Conservation (phyloP, 2,329 filamentous ascomycete genomes). For the Arthroderma sp. region DNA sequence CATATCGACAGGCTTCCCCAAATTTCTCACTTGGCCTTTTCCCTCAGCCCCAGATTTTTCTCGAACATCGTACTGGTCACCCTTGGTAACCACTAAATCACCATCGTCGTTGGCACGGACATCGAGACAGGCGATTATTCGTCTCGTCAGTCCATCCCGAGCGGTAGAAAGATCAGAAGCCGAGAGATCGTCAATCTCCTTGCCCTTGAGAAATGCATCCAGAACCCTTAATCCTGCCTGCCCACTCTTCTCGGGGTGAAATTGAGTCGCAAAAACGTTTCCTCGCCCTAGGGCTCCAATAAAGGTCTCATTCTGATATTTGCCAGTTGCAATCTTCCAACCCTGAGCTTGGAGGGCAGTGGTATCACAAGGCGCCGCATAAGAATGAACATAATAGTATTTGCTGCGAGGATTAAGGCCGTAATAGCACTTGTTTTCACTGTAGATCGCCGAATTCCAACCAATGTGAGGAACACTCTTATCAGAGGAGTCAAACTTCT, state of each 20-base stretch:
- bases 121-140: constrained; percentile 91
- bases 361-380: constrained; percentile 63
- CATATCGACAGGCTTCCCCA: constrained; percentile 94
- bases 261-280: constrained; percentile 85
- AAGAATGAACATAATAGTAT: constrained; percentile 98
- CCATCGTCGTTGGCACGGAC: constrained; percentile 89
- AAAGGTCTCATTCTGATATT: constrained; percentile 80
- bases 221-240: constrained; percentile 74
- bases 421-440: constrained; percentile 50
- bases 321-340: constrained; percentile 84
- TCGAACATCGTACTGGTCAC: constrained; percentile 95
- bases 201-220: constrained; percentile 72
- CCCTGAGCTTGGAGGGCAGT: constrained; percentile 67
- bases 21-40: constrained; percentile 62
- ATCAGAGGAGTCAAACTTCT: constrained; percentile 60
- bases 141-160: constrained; percentile 66
- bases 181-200: constrained; percentile 45
- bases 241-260: constrained; percentile 96
- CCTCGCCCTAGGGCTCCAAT: constrained; percentile 77
- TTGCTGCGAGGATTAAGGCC: constrained; percentile 71
- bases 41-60: constrained; percentile 58
- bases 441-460: constrained; percentile 67
- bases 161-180: constrained; percentile 11
- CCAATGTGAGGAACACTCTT: constrained; percentile 99
- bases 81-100: constrained; percentile 94